These are phyloP conservation scores for Haberlea rhodopensis DNA, from an alignment of 257 asterid genomes.

Conservation along the genomic window DNA sequence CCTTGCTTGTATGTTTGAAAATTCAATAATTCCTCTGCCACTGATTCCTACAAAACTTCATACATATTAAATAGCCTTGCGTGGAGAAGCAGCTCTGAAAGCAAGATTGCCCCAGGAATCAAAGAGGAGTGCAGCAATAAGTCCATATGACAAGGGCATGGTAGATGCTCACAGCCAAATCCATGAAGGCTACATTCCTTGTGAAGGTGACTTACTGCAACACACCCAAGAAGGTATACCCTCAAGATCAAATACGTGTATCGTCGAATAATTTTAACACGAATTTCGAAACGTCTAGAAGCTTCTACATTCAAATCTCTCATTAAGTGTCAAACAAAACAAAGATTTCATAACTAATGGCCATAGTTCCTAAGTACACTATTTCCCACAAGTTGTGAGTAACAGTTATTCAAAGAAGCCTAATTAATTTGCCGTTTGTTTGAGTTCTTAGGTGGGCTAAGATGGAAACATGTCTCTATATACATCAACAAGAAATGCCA, in stretches of 20 bases:
- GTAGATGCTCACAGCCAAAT: slow-evolving; percentile 41
- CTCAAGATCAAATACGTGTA: not conserved
- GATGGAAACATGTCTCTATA: slow-evolving; percentile 66
- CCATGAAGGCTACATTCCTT: slow-evolving; percentile 52
- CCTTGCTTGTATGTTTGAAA: too few species aligned
- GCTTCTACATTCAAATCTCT: not conserved
- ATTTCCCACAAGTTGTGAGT: not conserved
- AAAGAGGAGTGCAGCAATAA: slow-evolving; percentile 74
- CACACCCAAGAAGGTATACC: slow-evolving; percentile 62
- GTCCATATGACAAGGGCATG: slow-evolving; percentile 63
- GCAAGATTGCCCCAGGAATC: slow-evolving; percentile 74
- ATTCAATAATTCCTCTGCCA: too few species aligned
- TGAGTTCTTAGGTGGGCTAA: slow-evolving; percentile 48
- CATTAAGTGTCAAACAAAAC: not conserved
- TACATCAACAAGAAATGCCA: slow-evolving; percentile 60
- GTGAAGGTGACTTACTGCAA: slow-evolving; percentile 73
- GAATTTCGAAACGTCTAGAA: not conserved
- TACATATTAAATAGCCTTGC: slow-evolving; percentile 44
- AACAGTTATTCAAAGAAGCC: not conserved
- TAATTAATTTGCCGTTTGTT: slow-evolving; percentile 8
- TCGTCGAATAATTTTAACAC: not conserved
- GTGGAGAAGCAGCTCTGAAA: slow-evolving; percentile 81
- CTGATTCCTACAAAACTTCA: not conserved
- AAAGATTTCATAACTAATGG: not conserved
- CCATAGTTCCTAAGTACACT: not conserved